A percentile compares a stretch with the other conserved stretches of the same genome.
Conservation (phyloP, 1,284 basidiomycete genomes). For the Microbotryomycetes sp. region DNA sequence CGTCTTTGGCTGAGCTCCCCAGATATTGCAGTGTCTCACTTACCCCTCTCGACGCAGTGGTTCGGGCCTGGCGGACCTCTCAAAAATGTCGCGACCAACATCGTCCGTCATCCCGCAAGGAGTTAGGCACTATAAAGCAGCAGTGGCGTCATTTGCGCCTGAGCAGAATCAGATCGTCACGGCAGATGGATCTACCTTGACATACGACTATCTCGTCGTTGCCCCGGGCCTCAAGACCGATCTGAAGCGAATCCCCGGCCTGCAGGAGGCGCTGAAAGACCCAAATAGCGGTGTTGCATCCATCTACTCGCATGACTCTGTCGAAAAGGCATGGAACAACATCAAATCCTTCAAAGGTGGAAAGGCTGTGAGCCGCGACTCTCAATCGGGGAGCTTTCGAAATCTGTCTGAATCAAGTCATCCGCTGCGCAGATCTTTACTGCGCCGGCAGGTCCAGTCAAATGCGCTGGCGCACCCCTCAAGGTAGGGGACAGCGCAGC, state of each 20-base stretch:
- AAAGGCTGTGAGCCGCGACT: constrained; percentile 48
- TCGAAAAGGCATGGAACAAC: constrained; percentile 77
- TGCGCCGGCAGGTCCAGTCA: constrained; percentile 87
- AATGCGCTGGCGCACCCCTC: constrained; percentile 75
- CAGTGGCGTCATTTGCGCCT: constrained; percentile 70
- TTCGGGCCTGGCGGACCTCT: constrained; percentile 60
- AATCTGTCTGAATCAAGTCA: not conserved
- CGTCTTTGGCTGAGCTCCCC: not conserved
- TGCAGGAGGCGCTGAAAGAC: constrained; percentile 68
- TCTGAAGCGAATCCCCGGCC: constrained; percentile 61
- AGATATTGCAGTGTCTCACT: not conserved
- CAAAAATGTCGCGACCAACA: constrained; percentile 64
- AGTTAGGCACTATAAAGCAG: constrained; percentile 65
- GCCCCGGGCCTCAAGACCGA: constrained; percentile 83
- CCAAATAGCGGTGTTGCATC: constrained; percentile 74
- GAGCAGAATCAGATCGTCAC: constrained; percentile 61
- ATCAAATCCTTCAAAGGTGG: constrained; percentile 68
- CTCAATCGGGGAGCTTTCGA: not conserved
- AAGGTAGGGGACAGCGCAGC: constrained; percentile 38
- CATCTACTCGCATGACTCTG: constrained; percentile 85
- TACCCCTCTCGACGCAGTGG: constrained; percentile 45
- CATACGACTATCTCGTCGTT: constrained; percentile 81
- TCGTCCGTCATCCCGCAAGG: constrained; percentile 62
- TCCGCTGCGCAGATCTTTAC: constrained; percentile 62
- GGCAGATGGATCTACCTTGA: constrained; percentile 50